These are phyloP conservation scores for Mallotus japonicus DNA, from an alignment of 441 rosid genomes.

Conservation along the genomic window DNA sequence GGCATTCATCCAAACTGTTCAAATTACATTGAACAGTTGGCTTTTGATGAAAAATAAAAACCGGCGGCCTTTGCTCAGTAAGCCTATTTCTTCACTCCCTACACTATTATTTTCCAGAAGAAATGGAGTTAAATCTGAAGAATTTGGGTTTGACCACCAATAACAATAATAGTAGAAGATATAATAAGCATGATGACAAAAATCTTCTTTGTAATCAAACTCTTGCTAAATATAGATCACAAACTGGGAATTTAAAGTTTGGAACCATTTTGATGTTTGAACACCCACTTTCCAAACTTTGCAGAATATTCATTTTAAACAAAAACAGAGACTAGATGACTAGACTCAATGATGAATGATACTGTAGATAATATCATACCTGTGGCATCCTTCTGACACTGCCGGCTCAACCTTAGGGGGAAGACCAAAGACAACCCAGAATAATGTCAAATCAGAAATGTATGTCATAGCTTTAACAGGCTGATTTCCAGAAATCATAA, in stretches of 20 bases:
- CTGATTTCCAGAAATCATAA: slow-evolving; percentile 79
- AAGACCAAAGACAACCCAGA: slow-evolving; percentile 64
- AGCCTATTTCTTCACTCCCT: neutral
- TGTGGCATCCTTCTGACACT: slow-evolving; percentile 51
- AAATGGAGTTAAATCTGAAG: neutral
- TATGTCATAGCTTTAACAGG: slow-evolving; percentile 68
- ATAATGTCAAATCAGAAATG: slow-evolving; percentile 59
- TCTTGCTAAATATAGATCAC: neutral
- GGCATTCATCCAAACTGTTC: neutral
- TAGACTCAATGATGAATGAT: neutral
- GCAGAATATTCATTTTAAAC: neutral
- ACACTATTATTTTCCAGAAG: neutral
- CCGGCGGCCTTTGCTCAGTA: neutral
- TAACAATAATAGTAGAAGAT: neutral
- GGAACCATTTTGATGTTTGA: neutral
- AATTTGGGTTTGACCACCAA: neutral
- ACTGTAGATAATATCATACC: slow-evolving; percentile 34
- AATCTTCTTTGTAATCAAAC: neutral
- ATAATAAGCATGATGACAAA: neutral
- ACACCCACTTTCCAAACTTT: neutral
- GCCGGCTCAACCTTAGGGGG: slow-evolving; percentile 55
- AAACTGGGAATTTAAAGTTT: neutral
- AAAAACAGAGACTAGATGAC: neutral
- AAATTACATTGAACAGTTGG: neutral
- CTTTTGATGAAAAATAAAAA: neutral